phyloP scores from a whole-genome alignment of 495 filamentous ascomycete species.

The Paragyromitra xinjiangensis region DNA sequence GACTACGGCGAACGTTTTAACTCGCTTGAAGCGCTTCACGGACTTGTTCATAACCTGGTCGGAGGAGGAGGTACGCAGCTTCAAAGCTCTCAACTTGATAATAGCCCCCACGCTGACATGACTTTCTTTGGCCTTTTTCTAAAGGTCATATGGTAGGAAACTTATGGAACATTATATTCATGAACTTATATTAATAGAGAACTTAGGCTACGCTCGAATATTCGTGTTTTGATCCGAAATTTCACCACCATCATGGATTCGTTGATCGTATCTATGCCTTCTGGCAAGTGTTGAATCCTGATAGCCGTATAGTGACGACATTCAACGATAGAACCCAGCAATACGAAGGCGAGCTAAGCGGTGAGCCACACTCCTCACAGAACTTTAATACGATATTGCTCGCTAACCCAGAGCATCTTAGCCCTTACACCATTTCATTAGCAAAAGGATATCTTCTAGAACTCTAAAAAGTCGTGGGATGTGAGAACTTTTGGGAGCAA shows the following conservation, averaged over 20 bases:
- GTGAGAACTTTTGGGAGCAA: neutral
- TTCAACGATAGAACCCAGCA: neutral
- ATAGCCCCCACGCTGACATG: neutral
- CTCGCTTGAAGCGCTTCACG: too few species aligned
- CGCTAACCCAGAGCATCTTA: neutral
- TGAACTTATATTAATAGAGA: neutral
- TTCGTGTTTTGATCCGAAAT: constrained; percentile 75
- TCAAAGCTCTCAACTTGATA: neutral
- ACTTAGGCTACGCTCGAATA: constrained; percentile 65
- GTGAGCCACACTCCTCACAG: neutral
- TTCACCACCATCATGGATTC: constrained; percentile 71
- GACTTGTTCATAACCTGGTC: too few species aligned
- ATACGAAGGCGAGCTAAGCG: neutral
- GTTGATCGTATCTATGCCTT: constrained; percentile 73
- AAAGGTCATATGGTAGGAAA: constrained; percentile 22
- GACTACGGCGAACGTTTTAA: too few species aligned
- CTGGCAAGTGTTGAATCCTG: constrained; percentile 72
- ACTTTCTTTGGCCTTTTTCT: neutral
- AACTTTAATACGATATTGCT: neutral
- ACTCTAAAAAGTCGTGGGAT: neutral
- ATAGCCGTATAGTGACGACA: neutral
- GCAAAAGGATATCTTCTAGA: neutral
- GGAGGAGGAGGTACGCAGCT: too few species aligned
- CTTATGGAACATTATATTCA: neutral
- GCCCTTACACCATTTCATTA: neutral